Conservation (phyloP, 2,329 filamentous ascomycete species). For the Dothideomycetidae sp. region DNA sequence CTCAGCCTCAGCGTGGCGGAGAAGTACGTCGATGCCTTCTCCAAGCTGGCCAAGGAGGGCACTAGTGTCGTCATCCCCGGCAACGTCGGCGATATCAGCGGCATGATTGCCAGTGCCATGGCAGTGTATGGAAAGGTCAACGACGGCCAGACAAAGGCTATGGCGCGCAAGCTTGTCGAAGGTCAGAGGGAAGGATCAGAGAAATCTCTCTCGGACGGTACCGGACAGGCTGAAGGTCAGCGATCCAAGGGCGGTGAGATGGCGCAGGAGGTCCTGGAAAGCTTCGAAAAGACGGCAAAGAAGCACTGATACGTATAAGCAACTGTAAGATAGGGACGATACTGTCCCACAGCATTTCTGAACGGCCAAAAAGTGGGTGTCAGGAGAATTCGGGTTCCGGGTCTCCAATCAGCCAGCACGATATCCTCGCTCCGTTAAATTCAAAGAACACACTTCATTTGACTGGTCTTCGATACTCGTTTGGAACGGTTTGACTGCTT, state of each 20-base stretch:
- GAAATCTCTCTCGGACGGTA: too few species aligned
- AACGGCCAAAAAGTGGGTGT: too few species aligned
- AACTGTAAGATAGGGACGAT: too few species aligned
- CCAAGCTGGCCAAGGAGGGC: constrained; percentile 82
- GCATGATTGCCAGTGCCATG: constrained; percentile 94
- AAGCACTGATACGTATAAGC: constrained; percentile 24
- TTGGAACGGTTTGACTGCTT: too few species aligned
- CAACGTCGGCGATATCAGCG: constrained; percentile 88
- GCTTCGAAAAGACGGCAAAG: constrained; percentile 25
- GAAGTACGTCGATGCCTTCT: constrained; percentile 95
- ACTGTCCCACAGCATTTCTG: too few species aligned
- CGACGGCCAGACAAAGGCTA: constrained; percentile 56
- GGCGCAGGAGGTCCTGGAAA: constrained; percentile 26
- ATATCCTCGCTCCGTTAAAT: constrained; percentile 9
- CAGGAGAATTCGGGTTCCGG: too few species aligned
- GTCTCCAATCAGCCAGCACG: too few species aligned
- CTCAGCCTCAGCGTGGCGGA: constrained; percentile 82
- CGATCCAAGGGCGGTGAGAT: constrained; percentile 14
- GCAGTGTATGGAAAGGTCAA: constrained; percentile 91
- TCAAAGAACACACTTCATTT: background rate
- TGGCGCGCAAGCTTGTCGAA: constrained; percentile 37
- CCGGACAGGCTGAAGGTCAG: constrained; percentile 10
- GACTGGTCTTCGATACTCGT: background rate
- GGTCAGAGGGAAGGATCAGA: constrained; percentile 9
- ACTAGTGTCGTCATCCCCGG: constrained; percentile 92